phyloP scores from a whole-genome alignment of 495 filamentous ascomycete genomes.

The Entonaema liquescens region DNA sequence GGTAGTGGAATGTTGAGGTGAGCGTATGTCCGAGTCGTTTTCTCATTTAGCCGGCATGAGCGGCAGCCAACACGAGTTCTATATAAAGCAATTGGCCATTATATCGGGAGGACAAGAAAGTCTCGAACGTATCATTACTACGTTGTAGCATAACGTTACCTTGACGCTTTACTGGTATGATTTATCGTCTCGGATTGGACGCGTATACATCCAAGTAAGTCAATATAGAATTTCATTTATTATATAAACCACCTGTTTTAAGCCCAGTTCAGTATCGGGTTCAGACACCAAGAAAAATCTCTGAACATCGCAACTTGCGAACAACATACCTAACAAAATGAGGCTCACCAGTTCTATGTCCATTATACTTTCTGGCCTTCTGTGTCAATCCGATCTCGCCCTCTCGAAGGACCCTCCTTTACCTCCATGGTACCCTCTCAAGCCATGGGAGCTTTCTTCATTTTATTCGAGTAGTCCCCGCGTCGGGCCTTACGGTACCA shows the following conservation, averaged over 20 bases:
- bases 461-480: slow-evolving; percentile 22
- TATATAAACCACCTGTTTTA: neutral
- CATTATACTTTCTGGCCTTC: neutral
- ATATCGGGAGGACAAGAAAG: neutral
- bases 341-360: neutral
- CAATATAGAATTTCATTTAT: neutral
- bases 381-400: slow-evolving; percentile 14
- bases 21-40: neutral
- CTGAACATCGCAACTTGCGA: neutral
- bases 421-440: slow-evolving; percentile 41
- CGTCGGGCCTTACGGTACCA: slow-evolving; percentile 26
- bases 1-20: neutral
- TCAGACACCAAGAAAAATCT: neutral
- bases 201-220: neutral
- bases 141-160: slow-evolving; percentile 24
- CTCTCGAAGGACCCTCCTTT: slow-evolving; percentile 22
- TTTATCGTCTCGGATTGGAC: neutral
- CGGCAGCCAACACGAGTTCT: slow-evolving; percentile 11
- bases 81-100: slow-evolving; percentile 8
- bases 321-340: slow-evolving; percentile 2
- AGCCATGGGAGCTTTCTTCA: slow-evolving; percentile 28
- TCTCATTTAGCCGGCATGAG: slow-evolving; percentile 21
- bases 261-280: neutral
- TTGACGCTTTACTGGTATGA: neutral
- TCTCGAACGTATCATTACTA: slow-evolving; percentile 5